Percentiles rank a stretch among this genome's conserved stretches.
Conservation (phyloP, 75 land plant genomes). For the Ceratopteris richardii region DNA sequence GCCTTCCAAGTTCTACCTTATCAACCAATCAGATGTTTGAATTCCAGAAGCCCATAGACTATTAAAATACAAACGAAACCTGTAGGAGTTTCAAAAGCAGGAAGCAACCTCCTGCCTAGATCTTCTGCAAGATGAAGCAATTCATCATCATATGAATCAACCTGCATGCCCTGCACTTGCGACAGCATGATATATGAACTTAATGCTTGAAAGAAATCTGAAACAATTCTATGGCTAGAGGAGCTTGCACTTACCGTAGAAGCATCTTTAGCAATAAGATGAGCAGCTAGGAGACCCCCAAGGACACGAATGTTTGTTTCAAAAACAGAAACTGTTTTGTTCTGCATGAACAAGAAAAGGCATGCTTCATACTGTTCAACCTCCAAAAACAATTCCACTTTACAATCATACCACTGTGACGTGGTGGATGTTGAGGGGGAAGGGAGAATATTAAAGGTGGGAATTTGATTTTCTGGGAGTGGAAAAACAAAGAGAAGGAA, state of each 20-base stretch:
- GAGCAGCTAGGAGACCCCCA: slow-evolving; percentile 93
- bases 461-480: no score
- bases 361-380: background rate
- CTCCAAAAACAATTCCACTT: background rate
- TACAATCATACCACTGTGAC: no score
- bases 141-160: slow-evolving; percentile 64
- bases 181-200: background rate
- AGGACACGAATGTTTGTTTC: slow-evolving; percentile 93
- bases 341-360: slow-evolving; percentile 39
- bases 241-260: slow-evolving; percentile 52
- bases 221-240: background rate
- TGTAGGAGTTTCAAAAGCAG: slow-evolving; percentile 98
- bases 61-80: no score
- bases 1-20: no score
- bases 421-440: no score
- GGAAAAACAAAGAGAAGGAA: no score
- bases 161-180: slow-evolving; percentile 64
- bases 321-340: slow-evolving; percentile 96
- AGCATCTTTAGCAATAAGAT: slow-evolving; percentile 88
- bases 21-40: no score
- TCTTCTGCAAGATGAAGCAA: slow-evolving; percentile 74
- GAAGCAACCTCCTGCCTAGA: slow-evolving; percentile 68
- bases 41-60: no score
- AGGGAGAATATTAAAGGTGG: no score
- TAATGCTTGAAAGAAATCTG: background rate